Base-by-base conservation (phyloP, 306 rosid species). In the Alnus rubra region DNA sequence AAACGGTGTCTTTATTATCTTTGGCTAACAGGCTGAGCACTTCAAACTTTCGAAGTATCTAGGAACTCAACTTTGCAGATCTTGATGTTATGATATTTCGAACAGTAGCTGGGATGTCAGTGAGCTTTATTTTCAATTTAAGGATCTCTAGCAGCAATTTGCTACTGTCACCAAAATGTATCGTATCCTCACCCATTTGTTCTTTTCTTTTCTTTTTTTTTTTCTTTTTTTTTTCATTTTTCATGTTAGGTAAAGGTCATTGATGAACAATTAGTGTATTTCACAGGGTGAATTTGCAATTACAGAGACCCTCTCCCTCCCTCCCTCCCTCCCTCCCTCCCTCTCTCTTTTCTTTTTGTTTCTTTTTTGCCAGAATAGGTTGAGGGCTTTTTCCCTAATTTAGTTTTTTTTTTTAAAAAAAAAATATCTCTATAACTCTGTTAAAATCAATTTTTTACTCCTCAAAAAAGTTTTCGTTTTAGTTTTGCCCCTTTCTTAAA, bases 51-150 rank as follows among this genome's bases (percentile, higher is more conserved):
- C 28, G 28, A 23, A 28, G 30, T 59, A 23, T 28, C 37, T 59
- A 23, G 0, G 37, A 28, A 59, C 65, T 75, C 44, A 13, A 18
- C 10, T 45, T 11, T 56, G 69, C 37, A 74, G 33, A 42, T 44
- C 49, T 39, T 3, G 70, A 23, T 56, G n/a, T 23, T 55, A n/a
- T 28, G 65, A 28, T 1, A 30, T 23, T 44, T 75, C 4, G 12
- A 45, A 45, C 31, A 19, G 71, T 60, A 16, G 58, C 35, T 60
- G 45, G 59, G 49, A 47, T 75, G 62, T 51, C 63, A 53, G 56
- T 44, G 16, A 75, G 60, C 60, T 75, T 75, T 28, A 75, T 75
- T 75, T 13, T 44, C 4, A 6, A 30, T 73, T 33, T 59, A 28
- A 59, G 13, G 65, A 12, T 37, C 15, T 23, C 10, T 59, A 16